Evolutionary conservation across 495 filamentous ascomycete species (phyloP), one percentile per base, ranked within the genome.

Genomic region (Trichodelitschia bisporula): DNA sequence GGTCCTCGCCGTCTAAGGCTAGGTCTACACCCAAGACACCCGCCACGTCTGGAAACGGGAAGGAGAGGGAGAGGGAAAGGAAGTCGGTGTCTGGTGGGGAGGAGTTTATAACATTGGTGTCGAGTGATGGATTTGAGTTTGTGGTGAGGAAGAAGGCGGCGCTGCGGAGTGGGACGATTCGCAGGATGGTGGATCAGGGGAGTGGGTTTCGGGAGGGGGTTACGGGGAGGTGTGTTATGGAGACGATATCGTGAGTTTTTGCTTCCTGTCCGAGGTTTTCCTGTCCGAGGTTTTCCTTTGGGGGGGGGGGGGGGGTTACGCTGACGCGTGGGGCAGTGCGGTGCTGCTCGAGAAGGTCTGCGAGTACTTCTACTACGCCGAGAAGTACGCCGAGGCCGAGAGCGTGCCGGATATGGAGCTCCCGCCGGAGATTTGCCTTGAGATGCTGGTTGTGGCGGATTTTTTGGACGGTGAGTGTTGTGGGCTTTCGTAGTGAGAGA

Each of bases 371-470:
- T 48, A 45, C 29, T 45, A 84, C 55, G 74, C 75, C 48, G 63
- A 90, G 48, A 80, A 78, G 50, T 62, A 86, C 49, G 68, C 63
- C 33, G 65, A 84, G 35, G 54, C 54, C 35, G 61, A 64, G 29
- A 70, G 89, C 37, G 78, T 92, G 14, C 66, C 78, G 3, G 86
- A 97, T 49, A 82, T 92, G 77, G 80, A 92, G 13, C 62, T 77
- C 15, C 67, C 76, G 19, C 58, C 66, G 0, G 71, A 84, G 48
- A 39, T 86, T 26, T 73, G 72, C 41, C 44, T 93, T 44, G 69
- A 91, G 48, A 49, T 91, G 41, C 50, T 92, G 43, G 74, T 82
- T 60, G 71, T 75, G 16, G 69, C 77, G 26, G 72, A 93, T 56
- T 84, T 66, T 56, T 38, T 75, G 52, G 51, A 71, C 44, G 37